A percentile compares a stretch with the other conserved stretches of the same genome.
Evolutionary conservation across 352 stramenopile genomes (phyloP).

Genomic region (Phytophthora colocasiae): DNA sequence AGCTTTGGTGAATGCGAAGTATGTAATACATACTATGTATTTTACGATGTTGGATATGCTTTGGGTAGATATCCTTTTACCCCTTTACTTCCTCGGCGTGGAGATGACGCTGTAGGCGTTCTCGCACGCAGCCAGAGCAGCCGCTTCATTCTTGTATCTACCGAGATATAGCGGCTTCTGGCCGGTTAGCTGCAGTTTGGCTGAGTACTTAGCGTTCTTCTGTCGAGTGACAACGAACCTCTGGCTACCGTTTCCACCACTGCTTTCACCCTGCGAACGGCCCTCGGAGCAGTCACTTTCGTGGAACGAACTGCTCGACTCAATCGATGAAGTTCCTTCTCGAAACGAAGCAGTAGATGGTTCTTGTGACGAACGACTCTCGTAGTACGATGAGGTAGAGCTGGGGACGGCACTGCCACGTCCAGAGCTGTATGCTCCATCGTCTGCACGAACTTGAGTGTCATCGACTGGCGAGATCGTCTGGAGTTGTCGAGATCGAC

Average conservation of each 20-base stretch:
- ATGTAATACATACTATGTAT: too few relatives aligned
- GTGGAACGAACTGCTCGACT: constrained; percentile 23
- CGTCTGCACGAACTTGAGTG: constrained; percentile 23
- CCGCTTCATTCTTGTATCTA: constrained; percentile 69
- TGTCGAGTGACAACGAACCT: constrained; percentile 63
- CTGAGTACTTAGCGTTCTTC: constrained; percentile 65
- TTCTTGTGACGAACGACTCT: constrained; percentile 12
- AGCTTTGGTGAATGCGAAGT: not conserved
- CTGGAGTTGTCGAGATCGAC: constrained; percentile 39
- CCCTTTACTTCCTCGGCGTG: constrained; percentile 59
- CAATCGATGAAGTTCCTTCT: constrained; percentile 19
- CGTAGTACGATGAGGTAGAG: constrained; percentile 19
- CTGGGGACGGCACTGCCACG: constrained; percentile 21
- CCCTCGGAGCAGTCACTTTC: constrained; percentile 28
- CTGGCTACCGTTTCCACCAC: constrained; percentile 11
- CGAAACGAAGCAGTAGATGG: constrained; percentile 10
- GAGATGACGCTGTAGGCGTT: constrained; percentile 60
- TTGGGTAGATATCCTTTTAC: not conserved
- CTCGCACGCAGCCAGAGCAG: constrained; percentile 66
- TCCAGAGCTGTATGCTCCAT: constrained; percentile 21
- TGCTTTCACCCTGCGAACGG: constrained; percentile 24
- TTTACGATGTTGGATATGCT: constrained; percentile 3
- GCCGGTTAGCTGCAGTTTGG: constrained; percentile 62
- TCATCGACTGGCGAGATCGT: constrained; percentile 56
- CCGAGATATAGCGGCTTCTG: constrained; percentile 78